Evolutionary conservation across 2,329 filamentous ascomycete species (phyloP).

Genomic region (Sporothrix brasiliensis): DNA sequence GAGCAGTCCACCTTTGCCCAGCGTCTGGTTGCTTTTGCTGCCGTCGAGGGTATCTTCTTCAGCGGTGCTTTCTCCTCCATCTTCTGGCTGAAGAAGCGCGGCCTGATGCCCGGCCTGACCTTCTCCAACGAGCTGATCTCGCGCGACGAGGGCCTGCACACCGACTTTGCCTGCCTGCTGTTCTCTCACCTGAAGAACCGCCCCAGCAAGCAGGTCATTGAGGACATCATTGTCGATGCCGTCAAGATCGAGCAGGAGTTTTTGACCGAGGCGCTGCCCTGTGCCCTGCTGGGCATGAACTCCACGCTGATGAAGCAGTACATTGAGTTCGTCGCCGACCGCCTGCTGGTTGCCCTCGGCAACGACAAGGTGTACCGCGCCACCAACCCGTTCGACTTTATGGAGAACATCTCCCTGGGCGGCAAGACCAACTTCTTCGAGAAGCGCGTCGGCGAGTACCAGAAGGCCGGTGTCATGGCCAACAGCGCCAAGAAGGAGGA

Average conservation of each 20-base stretch:
- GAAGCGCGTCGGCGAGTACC: constrained; percentile 99
- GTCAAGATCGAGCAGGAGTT: constrained; percentile 97
- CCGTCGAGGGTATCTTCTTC: constrained; percentile 99
- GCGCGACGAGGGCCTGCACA: constrained; percentile 98
- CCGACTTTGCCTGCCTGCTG: constrained; percentile 95
- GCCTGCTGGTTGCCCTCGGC: constrained; percentile 87
- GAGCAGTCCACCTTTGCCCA: constrained; percentile 92
- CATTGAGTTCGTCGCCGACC: constrained; percentile 98
- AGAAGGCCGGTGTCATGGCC: constrained; percentile 98
- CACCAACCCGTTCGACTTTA: constrained; percentile 98
- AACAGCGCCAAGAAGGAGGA: constrained; percentile 72
- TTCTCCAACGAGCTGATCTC: constrained; percentile 99
- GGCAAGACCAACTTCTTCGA: constrained; percentile 99
- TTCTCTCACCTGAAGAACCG: constrained; percentile 97
- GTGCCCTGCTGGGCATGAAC: constrained; percentile 96
- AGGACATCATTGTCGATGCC: constrained; percentile 90
- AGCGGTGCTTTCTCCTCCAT: constrained; percentile 97
- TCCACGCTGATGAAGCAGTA: constrained; percentile 97
- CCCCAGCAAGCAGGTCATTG: constrained; percentile 76
- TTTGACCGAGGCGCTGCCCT: constrained; percentile 91
- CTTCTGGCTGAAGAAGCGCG: constrained; percentile 99
- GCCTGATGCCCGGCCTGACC: constrained; percentile 95
- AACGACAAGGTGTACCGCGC: constrained; percentile 93
- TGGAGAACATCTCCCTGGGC: constrained; percentile 98
- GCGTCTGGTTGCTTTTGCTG: constrained; percentile 93